Evolutionary conservation across 257 asterid genomes (phyloP).

Genomic region (Asclepias syriaca): DNA sequence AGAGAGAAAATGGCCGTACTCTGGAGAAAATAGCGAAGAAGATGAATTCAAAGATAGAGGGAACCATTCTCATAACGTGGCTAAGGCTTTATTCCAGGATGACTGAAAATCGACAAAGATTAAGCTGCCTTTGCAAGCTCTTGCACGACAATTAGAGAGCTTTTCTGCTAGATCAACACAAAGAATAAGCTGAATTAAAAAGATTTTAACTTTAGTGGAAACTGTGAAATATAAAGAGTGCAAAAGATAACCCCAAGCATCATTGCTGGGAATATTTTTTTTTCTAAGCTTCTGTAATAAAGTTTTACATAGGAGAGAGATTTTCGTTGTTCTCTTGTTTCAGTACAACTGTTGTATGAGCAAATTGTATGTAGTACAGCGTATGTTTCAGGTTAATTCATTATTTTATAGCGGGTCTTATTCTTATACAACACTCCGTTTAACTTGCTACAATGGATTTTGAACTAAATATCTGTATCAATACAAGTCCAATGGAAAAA

Average conservation of each 20-base stretch:
- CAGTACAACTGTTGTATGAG: neutral
- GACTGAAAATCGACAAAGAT: slow-evolving; percentile 3
- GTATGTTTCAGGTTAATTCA: too few species aligned
- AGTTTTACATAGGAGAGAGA: neutral
- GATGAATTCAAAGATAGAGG: slow-evolving; percentile 22
- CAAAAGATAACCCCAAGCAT: neutral
- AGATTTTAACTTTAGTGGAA: neutral
- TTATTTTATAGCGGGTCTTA: too few species aligned
- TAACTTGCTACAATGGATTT: neutral
- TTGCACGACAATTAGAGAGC: neutral
- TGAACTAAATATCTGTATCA: too few species aligned
- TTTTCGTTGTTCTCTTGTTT: neutral
- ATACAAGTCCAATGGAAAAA: too few species aligned
- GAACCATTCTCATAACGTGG: slow-evolving; percentile 41
- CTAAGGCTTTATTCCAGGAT: slow-evolving; percentile 84
- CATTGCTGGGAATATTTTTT: neutral
- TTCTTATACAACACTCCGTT: neutral
- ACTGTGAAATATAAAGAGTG: neutral
- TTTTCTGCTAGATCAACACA: neutral
- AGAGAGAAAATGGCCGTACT: slow-evolving; percentile 37
- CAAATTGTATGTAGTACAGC: neutral
- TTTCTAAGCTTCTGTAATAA: neutral
- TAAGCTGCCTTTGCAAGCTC: neutral
- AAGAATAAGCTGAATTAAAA: neutral
- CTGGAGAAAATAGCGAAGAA: slow-evolving; percentile 19